phyloP scores from a whole-genome alignment of 345 rosid species.

The Gossypium rotundifolium region DNA sequence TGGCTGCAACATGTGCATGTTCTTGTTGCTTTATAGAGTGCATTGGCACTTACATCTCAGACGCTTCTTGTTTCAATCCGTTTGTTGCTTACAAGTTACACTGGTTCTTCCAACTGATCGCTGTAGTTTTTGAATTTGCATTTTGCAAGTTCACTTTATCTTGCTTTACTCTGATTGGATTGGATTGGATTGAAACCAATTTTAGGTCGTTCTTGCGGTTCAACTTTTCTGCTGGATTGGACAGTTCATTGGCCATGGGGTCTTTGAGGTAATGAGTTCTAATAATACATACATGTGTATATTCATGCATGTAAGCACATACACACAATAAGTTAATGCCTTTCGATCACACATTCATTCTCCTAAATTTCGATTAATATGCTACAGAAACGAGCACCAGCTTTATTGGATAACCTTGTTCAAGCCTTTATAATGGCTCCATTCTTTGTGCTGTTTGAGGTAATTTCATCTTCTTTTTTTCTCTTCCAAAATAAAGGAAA shows the following conservation, averaged over 20 bases:
- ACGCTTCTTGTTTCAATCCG: neutral
- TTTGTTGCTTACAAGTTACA: neutral
- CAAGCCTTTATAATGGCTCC: slow-evolving; percentile 70
- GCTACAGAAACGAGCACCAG: slow-evolving; percentile 59
- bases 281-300: neutral
- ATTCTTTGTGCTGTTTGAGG: slow-evolving; percentile 61
- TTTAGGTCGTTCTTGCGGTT: slow-evolving; percentile 46
- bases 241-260: slow-evolving; percentile 58
- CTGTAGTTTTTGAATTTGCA: neutral
- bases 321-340: neutral
- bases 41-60: neutral
- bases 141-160: neutral
- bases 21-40: neutral
- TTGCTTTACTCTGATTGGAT: neutral
- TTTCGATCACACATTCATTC: neutral
- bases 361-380: slow-evolving; percentile 6
- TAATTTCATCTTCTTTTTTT: slow-evolving; percentile 10
- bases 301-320: neutral
- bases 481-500: neutral
- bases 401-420: slow-evolving; percentile 47
- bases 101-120: too few species aligned
- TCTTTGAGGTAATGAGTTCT: slow-evolving; percentile 44
- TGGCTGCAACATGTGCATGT: neutral
- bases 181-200: neutral
- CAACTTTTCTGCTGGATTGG: slow-evolving; percentile 61